phyloP scores from a whole-genome alignment of 331 rosid species.

The Quercus phellos region DNA sequence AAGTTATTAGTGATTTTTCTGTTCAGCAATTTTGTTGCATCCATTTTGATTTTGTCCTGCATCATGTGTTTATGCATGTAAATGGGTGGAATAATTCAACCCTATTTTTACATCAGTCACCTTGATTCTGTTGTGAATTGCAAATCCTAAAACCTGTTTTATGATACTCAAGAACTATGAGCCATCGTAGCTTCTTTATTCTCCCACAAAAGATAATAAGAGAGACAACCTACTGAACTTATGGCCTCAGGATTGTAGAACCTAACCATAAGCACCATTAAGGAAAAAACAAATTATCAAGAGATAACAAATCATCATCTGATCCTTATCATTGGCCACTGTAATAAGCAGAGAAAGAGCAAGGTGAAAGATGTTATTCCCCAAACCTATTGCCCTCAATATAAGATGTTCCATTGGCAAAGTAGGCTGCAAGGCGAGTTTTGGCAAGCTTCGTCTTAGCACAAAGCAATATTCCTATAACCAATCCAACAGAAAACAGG shows the following conservation, averaged over 20 bases:
- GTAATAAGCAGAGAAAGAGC: conserved; percentile 4
- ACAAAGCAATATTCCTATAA: conserved; percentile 79
- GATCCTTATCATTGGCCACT: neutral
- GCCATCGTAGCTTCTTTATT: neutral
- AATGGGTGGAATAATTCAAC: neutral
- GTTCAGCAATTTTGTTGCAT: no score
- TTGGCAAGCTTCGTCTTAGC: conserved; percentile 74
- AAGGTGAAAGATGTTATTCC: conserved; percentile 5
- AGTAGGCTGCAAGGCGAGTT: conserved; percentile 68
- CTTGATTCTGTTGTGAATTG: neutral
- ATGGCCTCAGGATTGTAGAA: neutral
- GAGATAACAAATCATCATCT: neutral
- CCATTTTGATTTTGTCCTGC: no score
- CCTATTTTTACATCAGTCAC: neutral
- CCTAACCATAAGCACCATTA: neutral
- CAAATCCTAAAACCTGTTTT: neutral
- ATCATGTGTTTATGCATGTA: no score
- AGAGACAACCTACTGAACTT: neutral
- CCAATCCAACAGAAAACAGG: conserved; percentile 25
- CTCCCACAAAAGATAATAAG: neutral
- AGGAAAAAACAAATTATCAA: neutral
- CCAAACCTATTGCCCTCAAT: conserved; percentile 57
- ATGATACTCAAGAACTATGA: neutral
- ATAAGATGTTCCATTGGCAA: conserved; percentile 76
- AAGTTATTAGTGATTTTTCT: no score